A percentile compares a stretch with the other conserved stretches of the same genome.
These are phyloP conservation scores for Neurospora discreta DNA, from an alignment of 495 filamentous ascomycete genomes.

Conservation along the genomic window DNA sequence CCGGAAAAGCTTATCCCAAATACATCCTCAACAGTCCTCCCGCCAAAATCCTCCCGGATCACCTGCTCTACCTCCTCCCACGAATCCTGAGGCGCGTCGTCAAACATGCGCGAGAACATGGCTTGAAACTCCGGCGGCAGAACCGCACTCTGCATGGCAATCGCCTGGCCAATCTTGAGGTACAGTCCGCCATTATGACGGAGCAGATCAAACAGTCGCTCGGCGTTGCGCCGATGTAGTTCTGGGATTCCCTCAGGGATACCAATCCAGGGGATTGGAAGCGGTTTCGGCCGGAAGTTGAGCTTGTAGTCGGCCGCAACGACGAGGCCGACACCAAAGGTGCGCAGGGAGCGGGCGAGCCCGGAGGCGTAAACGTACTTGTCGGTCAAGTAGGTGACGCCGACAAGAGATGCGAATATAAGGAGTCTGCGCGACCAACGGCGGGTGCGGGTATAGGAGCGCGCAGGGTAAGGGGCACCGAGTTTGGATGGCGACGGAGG, in stretches of 20 bases:
- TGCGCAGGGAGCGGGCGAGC: constrained; percentile 67
- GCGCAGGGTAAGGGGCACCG: constrained; percentile 55
- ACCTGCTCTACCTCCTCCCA: constrained; percentile 84
- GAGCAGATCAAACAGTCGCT: constrained; percentile 68
- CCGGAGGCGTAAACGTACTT: constrained; percentile 63
- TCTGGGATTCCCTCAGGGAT: constrained; percentile 54
- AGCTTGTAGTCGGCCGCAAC: constrained; percentile 91
- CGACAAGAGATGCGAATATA: constrained; percentile 47
- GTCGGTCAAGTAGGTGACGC: constrained; percentile 56
- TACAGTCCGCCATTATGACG: constrained; percentile 84
- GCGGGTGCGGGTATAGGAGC: constrained; percentile 52
- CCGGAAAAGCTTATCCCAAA: constrained; percentile 75
- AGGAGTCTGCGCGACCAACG: constrained; percentile 69
- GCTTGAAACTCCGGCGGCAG: constrained; percentile 86
- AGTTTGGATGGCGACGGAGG: constrained; percentile 76
- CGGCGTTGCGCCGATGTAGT: constrained; percentile 71
- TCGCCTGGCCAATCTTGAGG: constrained; percentile 94
- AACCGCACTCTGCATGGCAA: constrained; percentile 94
- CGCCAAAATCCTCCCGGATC: constrained; percentile 78
- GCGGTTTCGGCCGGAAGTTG: constrained; percentile 76
- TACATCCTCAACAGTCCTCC: constrained; percentile 68
- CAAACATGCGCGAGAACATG: constrained; percentile 95
- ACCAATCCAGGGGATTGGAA: constrained; percentile 39
- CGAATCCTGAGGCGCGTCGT: constrained; percentile 91
- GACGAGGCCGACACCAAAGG: constrained; percentile 67